A percentile compares a stretch with the other conserved stretches of the same genome.
phyloP scores from a whole-genome alignment of 768 basidiomycete genomes.

The Tylopilus sp. region DNA sequence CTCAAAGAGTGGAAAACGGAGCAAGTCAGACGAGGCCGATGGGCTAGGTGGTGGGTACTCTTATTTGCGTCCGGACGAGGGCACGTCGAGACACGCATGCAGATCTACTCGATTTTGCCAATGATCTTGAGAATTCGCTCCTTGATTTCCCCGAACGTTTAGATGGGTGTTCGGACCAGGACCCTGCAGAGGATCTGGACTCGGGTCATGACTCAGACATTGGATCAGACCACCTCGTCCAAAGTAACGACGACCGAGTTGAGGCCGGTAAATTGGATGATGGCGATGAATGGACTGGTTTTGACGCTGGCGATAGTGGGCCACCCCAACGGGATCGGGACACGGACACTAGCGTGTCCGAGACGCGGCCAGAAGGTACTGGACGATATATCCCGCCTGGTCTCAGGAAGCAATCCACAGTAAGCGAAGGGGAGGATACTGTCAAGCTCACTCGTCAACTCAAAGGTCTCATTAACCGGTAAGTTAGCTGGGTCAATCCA shows the following conservation, averaged over 20 bases:
- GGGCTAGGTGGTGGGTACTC: constrained; percentile 72
- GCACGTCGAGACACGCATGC: not conserved
- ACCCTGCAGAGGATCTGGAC: not conserved
- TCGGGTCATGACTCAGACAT: not conserved
- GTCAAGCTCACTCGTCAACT: constrained; percentile 68
- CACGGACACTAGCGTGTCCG: not conserved
- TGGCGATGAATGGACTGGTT: constrained; percentile 38
- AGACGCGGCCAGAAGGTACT: constrained; percentile 18
- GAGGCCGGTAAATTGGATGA: constrained; percentile 25
- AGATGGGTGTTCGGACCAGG: not conserved
- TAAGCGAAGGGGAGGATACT: constrained; percentile 35
- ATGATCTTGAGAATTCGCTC: constrained; percentile 21
- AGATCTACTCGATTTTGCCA: constrained; percentile 58
- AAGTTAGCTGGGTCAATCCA: constrained; percentile 8
- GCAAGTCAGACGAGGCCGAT: constrained; percentile 57
- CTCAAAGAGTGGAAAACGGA: constrained; percentile 39
- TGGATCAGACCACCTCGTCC: not conserved
- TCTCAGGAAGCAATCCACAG: constrained; percentile 51
- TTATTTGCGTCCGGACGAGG: not conserved
- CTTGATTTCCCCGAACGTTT: not conserved
- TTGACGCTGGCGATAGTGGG: constrained; percentile 19
- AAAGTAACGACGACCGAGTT: not conserved
- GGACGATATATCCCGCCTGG: constrained; percentile 81
- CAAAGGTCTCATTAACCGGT: constrained; percentile 90
- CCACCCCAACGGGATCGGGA: not conserved